phyloP scores from a whole-genome alignment of 2,329 filamentous ascomycete genomes.

The Colletotrichum lupini region DNA sequence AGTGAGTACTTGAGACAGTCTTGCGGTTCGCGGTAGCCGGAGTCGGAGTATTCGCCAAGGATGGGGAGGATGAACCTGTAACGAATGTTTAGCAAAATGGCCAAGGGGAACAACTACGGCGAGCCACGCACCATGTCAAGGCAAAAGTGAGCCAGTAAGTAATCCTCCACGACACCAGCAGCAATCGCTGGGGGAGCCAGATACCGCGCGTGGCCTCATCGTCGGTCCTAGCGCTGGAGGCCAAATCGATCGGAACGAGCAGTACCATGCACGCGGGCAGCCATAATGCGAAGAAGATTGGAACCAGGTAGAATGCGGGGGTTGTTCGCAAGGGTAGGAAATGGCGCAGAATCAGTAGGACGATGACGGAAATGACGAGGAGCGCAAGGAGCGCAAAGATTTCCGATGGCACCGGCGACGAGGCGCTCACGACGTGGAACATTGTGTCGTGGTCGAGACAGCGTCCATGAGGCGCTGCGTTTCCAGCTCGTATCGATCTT shows the following conservation, averaged over 20 bases:
- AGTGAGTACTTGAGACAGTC: conserved; percentile 86
- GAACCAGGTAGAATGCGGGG: conserved; percentile 87
- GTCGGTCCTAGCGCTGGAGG: conserved; percentile 81
- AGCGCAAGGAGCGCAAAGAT: conserved; percentile 82
- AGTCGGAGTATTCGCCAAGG: conserved; percentile 93
- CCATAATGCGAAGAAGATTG: conserved; percentile 95
- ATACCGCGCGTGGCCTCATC: conserved; percentile 81
- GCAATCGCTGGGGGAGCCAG: conserved; percentile 82
- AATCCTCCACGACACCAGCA: conserved; percentile 93
- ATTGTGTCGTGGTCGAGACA: conserved; percentile 49
- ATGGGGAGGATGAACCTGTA: conserved; percentile 88
- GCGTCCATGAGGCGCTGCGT: conserved; percentile 28
- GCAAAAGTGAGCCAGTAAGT: conserved; percentile 97
- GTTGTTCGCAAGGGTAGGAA: conserved; percentile 92
- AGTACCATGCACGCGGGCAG: conserved; percentile 92
- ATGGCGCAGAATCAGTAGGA: conserved; percentile 86
- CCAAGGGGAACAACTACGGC: background rate
- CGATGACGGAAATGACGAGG: conserved; percentile 77
- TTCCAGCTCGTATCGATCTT: background rate
- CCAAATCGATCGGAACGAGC: conserved; percentile 94
- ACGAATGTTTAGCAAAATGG: conserved; percentile 10
- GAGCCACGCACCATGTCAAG: conserved; percentile 80
- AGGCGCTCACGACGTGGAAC: conserved; percentile 61
- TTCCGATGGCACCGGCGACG: conserved; percentile 79
- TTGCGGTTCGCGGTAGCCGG: conserved; percentile 89